A percentile compares a stretch with the other conserved stretches of the same genome.
These are phyloP conservation scores for Termitomyces sp. DNA, from an alignment of 768 basidiomycete species.

Conservation along the genomic window DNA sequence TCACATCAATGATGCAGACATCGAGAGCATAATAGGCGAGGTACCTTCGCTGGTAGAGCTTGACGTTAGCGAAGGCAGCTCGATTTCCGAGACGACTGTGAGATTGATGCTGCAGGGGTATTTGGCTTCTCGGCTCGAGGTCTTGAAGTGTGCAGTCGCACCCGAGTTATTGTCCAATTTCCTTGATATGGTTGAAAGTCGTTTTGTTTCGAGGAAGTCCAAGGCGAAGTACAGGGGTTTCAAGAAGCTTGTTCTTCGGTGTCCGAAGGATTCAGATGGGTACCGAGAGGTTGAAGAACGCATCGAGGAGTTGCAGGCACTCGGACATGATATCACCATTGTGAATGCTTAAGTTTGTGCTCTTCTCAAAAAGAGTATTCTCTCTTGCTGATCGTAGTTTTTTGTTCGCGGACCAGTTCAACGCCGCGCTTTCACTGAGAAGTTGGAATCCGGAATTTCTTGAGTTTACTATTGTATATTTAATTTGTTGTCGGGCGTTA, in stretches of 20 bases:
- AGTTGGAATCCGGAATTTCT: not conserved
- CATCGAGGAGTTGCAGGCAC: not conserved
- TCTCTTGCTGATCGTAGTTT: not conserved
- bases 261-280: not conserved
- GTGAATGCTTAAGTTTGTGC: not conserved
- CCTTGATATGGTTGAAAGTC: slow-evolving; percentile 13
- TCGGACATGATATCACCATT: slow-evolving; percentile 3
- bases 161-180: slow-evolving; percentile 3
- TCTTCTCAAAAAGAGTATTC: not conserved
- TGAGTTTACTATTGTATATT: not conserved
- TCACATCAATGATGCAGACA: slow-evolving; percentile 2
- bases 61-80: slow-evolving; percentile 4
- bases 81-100: slow-evolving; percentile 8
- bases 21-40: slow-evolving; percentile 10
- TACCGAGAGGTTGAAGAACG: slow-evolving; percentile 2
- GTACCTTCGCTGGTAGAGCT: slow-evolving; percentile 7
- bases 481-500: not conserved
- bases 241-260: slow-evolving; percentile 5
- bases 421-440: not conserved
- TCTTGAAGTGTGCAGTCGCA: slow-evolving; percentile 6
- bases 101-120: slow-evolving; percentile 7
- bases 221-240: slow-evolving; percentile 7
- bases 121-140: slow-evolving; percentile 2
- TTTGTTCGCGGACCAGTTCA: not conserved
- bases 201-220: slow-evolving; percentile 4